Percentiles rank a stretch among this genome's conserved stretches.
phyloP scores from a whole-genome alignment of 2,329 filamentous ascomycete genomes.

The Chaetomium sp. region DNA sequence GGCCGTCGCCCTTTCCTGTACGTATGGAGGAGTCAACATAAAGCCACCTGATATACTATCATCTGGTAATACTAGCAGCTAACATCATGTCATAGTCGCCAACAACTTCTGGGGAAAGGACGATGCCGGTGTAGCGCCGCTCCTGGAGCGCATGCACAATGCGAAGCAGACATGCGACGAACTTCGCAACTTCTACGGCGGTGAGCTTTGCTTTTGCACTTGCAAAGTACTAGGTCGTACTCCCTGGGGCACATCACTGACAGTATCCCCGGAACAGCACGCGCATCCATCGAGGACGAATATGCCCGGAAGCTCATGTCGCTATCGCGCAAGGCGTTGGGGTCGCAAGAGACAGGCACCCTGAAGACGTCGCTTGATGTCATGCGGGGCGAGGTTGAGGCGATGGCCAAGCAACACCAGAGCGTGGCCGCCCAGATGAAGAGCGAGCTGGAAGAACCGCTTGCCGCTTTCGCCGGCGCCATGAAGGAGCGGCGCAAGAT shows the following conservation, averaged over 20 bases:
- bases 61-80: not conserved
- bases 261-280: constrained; percentile 57
- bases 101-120: constrained; percentile 99
- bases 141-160: constrained; percentile 91
- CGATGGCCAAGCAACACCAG: constrained; percentile 92
- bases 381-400: constrained; percentile 84
- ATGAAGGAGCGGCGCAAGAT: constrained; percentile 98
- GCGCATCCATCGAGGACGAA: constrained; percentile 93
- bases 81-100: constrained; percentile 63
- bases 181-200: constrained; percentile 83
- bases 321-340: constrained; percentile 83
- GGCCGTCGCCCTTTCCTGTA: constrained; percentile 38
- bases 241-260: not conserved
- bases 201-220: constrained; percentile 48
- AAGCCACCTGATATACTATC: not conserved
- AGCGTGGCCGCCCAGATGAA: constrained; percentile 93
- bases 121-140: constrained; percentile 88
- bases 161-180: constrained; percentile 96
- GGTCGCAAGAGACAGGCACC: constrained; percentile 83
- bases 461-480: constrained; percentile 86
- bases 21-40: constrained; percentile 14
- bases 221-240: not conserved
- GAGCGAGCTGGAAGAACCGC: constrained; percentile 88
- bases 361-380: constrained; percentile 84
- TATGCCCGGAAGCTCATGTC: constrained; percentile 87